Evolutionary conservation across 1,139 yeast genomes (phyloP), one percentile per base, ranked within the genome.

Genomic region (Pichia sp.): DNA sequence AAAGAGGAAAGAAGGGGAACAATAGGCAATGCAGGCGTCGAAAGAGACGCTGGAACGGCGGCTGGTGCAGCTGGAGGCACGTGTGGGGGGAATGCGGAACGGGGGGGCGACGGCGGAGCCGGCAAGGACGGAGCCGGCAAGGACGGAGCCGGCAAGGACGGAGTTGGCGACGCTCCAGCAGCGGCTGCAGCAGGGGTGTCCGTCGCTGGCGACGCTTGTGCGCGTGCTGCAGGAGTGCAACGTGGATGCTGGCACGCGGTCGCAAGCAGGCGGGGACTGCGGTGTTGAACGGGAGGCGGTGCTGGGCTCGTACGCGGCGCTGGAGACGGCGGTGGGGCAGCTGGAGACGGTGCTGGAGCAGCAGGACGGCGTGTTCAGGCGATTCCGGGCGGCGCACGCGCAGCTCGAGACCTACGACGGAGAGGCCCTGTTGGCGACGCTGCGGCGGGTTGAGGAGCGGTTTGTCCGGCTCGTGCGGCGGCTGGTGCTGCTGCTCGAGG

Each of bases 11-110:
- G 41, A 15, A 36, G 41, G n/a, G 16, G 41, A 36, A 36, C 13
- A 15, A n/a, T 6, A 13, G 41, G 41, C 41, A 10, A 36, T 13
- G 16, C 13, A 6, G 41, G 5, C 13, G 41, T 6, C 16, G 7
- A 36, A 7, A n/a, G 41, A 13, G 8, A 19, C 38, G 38, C 16
- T 45, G 23, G 38, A 45, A n/a, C 31, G 19, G 11, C 34, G 48
- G n/a, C 15, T 45, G 29, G 38, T 45, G 36, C 48, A 30, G 40
- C 29, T 45, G n/a, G 48, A 45, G 40, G 31, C 38, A 5, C 36
- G 36, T 6, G 26, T 45, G 4, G 48, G 48, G 13, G 47, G 13
- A 19, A 23, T 23, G 11, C 31, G 23, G 15, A 10, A 40, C 45
- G 15, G 15, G 8, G 31, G 15, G 45, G 23, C n/a, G 16, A 36